These are phyloP conservation scores for Russula earlei DNA, from an alignment of 768 basidiomycete genomes.

Conservation along the genomic window DNA sequence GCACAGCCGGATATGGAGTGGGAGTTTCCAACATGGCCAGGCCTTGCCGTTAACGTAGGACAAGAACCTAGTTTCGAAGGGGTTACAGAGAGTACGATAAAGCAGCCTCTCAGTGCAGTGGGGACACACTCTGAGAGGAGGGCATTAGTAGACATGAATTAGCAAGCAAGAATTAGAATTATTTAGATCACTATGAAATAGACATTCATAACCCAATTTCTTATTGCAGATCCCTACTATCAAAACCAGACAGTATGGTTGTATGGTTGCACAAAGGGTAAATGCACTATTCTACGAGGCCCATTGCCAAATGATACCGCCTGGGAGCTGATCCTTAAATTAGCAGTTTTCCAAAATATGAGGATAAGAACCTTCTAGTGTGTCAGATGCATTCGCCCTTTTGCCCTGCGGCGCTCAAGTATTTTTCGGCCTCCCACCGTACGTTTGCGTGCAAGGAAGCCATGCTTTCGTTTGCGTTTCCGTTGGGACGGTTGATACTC, in stretches of 20 bases:
- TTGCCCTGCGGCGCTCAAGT: slow-evolving; percentile 56
- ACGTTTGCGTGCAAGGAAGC: slow-evolving; percentile 73
- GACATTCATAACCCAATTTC: background rate
- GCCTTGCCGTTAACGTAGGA: background rate
- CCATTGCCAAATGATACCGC: background rate
- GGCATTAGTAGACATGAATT: slow-evolving; percentile 17
- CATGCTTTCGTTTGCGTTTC: slow-evolving; percentile 85
- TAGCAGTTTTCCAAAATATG: background rate
- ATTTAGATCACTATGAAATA: background rate
- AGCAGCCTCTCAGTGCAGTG: background rate
- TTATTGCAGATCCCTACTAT: background rate
- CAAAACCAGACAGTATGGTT: background rate
- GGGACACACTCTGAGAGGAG: slow-evolving; percentile 8
- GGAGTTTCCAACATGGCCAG: slow-evolving; percentile 17
- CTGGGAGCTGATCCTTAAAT: background rate
- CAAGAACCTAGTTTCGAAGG: slow-evolving; percentile 14
- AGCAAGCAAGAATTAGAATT: background rate
- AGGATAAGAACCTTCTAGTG: slow-evolving; percentile 40
- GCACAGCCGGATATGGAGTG: slow-evolving; percentile 34
- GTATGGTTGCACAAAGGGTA: background rate
- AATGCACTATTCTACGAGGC: background rate
- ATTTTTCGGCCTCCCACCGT: slow-evolving; percentile 63
- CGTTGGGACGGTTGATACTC: slow-evolving; percentile 97
- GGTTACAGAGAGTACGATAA: slow-evolving; percentile 11
- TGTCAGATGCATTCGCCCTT: slow-evolving; percentile 70